Base-by-base conservation (phyloP, 2,329 filamentous ascomycete genomes). In the Fusarium sublunatum region DNA sequence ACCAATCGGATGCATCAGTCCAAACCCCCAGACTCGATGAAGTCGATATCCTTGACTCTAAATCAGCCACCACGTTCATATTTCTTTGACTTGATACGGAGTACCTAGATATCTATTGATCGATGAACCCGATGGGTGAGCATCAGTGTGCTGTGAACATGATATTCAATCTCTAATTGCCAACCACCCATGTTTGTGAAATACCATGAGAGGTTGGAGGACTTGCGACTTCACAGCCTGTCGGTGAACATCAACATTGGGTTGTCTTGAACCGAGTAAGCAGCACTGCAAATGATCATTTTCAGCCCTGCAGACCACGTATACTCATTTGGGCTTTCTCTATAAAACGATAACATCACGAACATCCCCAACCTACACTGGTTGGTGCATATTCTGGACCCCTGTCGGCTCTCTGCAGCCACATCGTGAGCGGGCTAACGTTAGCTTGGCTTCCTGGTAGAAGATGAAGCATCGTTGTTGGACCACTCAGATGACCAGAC, bases 1-100 rank as follows among this genome's bases (percentile, higher is more conserved):
- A n/a, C 67, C 62, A 70, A 70, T 70, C 47, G 67, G 45, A 46
- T 57, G 39, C 5, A 25, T 43, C 35, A 46, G 50, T 43, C 41
- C 22, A 3, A 3, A 44, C 45, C 65, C 62, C 67, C 59, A 58
- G 62, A 53, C 40, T 38, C 29, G 34, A 53, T 39, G 49, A 26
- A 46, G 39, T 42, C 41, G 39, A 32, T 41, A 41, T 11, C 24
- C 26, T 59, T n/a, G 46, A 11, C 34, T 55, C 25, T 25, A 39
- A 54, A 36, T 59, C 25, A 19, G 19, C 19, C 19, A 19, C 19
- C 19, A 19, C 19, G 19, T 19, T 19, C 19, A 19, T 19, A 19
- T 19, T 19, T 19, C 19, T 19, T 19, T 19, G 19, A 19, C 19
- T 19, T 19, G 19, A 24, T 40, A 43, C 38, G 22, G 24, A 24